phyloP scores from a whole-genome alignment of 331 rosid species.

The Erythrophleum ivorense region DNA sequence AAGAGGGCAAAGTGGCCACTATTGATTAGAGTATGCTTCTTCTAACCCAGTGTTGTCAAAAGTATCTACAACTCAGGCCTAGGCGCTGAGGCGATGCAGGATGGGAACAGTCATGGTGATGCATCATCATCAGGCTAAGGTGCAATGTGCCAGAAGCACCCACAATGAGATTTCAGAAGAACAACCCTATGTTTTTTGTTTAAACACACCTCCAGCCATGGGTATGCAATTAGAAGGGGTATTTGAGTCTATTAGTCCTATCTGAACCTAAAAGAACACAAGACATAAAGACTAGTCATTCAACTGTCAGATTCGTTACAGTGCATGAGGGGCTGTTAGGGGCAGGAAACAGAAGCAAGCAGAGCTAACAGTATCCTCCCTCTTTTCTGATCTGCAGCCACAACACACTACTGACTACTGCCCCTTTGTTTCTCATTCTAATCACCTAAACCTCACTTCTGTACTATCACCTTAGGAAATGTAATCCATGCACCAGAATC shows the following conservation, averaged over 20 bases:
- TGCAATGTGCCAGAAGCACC: slow-evolving; percentile 3
- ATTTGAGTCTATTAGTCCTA: not conserved
- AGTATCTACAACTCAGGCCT: slow-evolving; percentile 3
- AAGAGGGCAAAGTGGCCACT: slow-evolving; percentile 20
- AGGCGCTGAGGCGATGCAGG: slow-evolving; percentile 2
- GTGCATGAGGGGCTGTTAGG: not conserved
- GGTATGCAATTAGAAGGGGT: not conserved
- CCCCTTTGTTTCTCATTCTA: not conserved
- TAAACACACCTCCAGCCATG: slow-evolving; percentile 15
- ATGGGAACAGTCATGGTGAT: not conserved
- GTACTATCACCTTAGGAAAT: not conserved
- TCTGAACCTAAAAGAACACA: slow-evolving; percentile 8
- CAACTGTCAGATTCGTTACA: not conserved
- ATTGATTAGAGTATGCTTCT: slow-evolving; percentile 19
- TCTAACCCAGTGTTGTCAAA: slow-evolving; percentile 16
- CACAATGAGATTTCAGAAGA: slow-evolving; percentile 1
- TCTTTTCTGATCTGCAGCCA: not conserved
- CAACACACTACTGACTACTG: slow-evolving; percentile 9
- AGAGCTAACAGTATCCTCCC: not conserved
- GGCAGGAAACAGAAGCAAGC: not conserved
- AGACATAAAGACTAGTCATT: not conserved
- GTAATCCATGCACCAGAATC: slow-evolving; percentile 15
- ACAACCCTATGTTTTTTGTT: not conserved
- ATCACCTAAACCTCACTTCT: slow-evolving; percentile 12
- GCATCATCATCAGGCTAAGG: slow-evolving; percentile 24